Percentiles rank a stretch among this genome's conserved stretches.
Evolutionary conservation across 768 basidiomycete genomes (phyloP).

Genomic region (Hirschioporus abietinus): DNA sequence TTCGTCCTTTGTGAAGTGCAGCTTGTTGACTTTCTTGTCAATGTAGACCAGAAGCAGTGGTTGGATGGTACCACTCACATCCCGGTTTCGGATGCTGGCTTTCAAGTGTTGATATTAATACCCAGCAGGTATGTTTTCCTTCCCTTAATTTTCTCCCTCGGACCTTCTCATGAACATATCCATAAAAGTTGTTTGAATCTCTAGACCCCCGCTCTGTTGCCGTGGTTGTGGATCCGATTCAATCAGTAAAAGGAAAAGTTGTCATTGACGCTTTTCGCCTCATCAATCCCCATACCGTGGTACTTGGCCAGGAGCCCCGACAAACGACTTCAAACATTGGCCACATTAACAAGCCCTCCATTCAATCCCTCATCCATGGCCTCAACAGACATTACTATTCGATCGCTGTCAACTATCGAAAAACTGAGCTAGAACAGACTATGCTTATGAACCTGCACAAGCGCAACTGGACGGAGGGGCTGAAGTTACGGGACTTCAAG

Average conservation of each 20-base stretch:
- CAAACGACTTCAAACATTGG: slow-evolving; percentile 99
- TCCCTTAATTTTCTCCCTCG: slow-evolving; percentile 7
- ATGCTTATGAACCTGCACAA: slow-evolving; percentile 99
- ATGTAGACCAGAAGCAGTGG: slow-evolving; percentile 88
- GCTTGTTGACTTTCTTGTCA: slow-evolving; percentile 7
- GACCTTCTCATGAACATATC: slow-evolving; percentile 7
- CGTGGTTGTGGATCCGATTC: slow-evolving; percentile 97
- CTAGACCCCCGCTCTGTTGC: slow-evolving; percentile 92
- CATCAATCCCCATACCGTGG: slow-evolving; percentile 86
- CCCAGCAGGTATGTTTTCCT: slow-evolving; percentile 71
- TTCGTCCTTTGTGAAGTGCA: slow-evolving; percentile 10
- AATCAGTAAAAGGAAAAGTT: slow-evolving; percentile 97
- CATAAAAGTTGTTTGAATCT: slow-evolving; percentile 85
- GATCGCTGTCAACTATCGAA: slow-evolving; percentile 95
- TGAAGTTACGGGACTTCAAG: slow-evolving; percentile 88
- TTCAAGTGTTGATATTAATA: slow-evolving; percentile 98
- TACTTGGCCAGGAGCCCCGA: slow-evolving; percentile 89
- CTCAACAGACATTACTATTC: slow-evolving; percentile 98
- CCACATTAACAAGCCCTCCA: slow-evolving; percentile 98
- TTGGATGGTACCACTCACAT: slow-evolving; percentile 99
- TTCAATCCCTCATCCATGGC: slow-evolving; percentile 96
- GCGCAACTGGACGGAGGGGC: slow-evolving; percentile 96
- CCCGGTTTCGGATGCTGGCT: slow-evolving; percentile 99
- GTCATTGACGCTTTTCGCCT: slow-evolving; percentile 99
- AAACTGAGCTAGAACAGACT: slow-evolving; percentile 95